Evolutionary conservation across 2,329 filamentous ascomycete species (phyloP).

Genomic region (Ploettnerulaceae sp.): DNA sequence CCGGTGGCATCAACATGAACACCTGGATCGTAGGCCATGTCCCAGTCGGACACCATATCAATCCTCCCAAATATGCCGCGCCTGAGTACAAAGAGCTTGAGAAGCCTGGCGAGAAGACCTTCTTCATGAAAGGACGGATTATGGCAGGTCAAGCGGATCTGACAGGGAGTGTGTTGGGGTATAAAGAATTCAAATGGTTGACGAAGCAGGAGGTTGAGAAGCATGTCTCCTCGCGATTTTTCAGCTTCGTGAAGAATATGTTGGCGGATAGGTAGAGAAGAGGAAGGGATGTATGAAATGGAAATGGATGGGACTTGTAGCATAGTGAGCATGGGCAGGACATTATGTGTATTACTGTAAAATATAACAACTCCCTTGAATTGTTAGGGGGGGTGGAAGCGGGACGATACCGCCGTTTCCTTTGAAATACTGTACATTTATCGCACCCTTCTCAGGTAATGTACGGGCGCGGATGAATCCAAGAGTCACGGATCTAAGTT

Average conservation of each 20-base stretch:
- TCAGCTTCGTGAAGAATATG: constrained; percentile 73
- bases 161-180: constrained; percentile 62
- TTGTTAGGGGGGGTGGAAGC: too few relatives aligned
- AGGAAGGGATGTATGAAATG: background rate
- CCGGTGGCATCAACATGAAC: constrained; percentile 94
- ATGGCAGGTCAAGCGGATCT: constrained; percentile 94
- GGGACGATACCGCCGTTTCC: too few relatives aligned
- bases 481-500: too few relatives aligned
- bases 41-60: constrained; percentile 75
- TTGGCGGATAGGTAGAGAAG: constrained; percentile 64
- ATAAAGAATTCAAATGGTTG: constrained; percentile 87
- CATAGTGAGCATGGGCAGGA: constrained; percentile 16
- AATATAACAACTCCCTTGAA: constrained; percentile 18
- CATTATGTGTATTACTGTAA: constrained; percentile 14
- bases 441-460: too few relatives aligned
- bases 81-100: constrained; percentile 28
- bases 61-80: constrained; percentile 44
- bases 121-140: constrained; percentile 94
- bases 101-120: constrained; percentile 70
- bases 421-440: too few relatives aligned
- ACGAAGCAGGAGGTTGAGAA: constrained; percentile 80
- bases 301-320: constrained; percentile 4
- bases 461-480: too few relatives aligned
- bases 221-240: constrained; percentile 64
- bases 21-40: constrained; percentile 93